Evolutionary conservation across 2,329 filamentous ascomycete genomes (phyloP).

Genomic region (Aspergillus tanneri): DNA sequence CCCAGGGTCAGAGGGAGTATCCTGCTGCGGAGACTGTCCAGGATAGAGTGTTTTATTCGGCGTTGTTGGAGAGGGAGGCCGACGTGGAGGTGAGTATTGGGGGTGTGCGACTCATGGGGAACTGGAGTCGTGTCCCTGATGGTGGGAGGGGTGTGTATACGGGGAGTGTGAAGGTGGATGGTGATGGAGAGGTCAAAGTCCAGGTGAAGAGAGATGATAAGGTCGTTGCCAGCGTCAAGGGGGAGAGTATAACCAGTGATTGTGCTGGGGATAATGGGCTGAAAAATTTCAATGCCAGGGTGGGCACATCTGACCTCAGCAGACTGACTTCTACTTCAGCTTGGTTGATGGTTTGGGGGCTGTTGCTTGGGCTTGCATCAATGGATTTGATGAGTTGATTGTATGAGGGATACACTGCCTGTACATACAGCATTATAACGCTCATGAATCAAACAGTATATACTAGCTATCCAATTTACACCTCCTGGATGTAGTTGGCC

Average conservation of each 20-base stretch:
- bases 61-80: slow-evolving; percentile 33
- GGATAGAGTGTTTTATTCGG: slow-evolving; percentile 28
- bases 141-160: slow-evolving; percentile 33
- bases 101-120: slow-evolving; percentile 11
- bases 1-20: slow-evolving; percentile 27
- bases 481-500: slow-evolving; percentile 84
- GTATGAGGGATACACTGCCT: no score
- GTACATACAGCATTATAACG: no score
- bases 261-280: slow-evolving; percentile 1
- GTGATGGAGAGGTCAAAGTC: slow-evolving; percentile 5
- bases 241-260: slow-evolving; percentile 1
- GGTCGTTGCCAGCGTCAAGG: neutral
- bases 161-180: slow-evolving; percentile 21
- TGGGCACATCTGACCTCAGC: neutral
- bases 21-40: slow-evolving; percentile 12
- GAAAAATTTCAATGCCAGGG: slow-evolving; percentile 5
- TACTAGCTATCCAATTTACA: no score
- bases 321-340: no score
- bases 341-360: no score
- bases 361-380: no score
- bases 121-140: slow-evolving; percentile 26
- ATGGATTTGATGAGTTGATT: no score
- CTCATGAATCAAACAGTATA: no score
- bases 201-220: slow-evolving; percentile 2
- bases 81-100: slow-evolving; percentile 33